Evolutionary conservation across 1,284 basidiomycete genomes (phyloP).

Genomic region (Ganoderma sinense): DNA sequence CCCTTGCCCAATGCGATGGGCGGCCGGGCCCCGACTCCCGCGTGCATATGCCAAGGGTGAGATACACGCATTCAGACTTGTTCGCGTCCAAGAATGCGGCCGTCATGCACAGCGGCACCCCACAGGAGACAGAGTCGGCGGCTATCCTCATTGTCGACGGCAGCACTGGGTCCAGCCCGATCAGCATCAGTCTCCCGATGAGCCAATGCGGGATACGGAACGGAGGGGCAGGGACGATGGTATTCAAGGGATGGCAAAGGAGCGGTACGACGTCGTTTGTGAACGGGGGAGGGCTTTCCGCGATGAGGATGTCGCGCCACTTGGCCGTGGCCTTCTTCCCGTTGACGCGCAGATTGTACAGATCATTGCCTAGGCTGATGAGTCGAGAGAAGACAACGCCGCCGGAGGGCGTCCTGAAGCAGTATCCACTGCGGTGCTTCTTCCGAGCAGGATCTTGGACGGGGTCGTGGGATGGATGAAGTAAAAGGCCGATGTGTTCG

Average conservation of each 20-base stretch:
- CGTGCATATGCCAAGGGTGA: conserved; percentile 1
- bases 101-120: not conserved
- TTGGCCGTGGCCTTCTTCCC: conserved; percentile 6
- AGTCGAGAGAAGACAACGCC: not conserved
- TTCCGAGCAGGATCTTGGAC: not conserved
- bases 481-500: conserved; percentile 8
- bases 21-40: not conserved
- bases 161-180: not conserved
- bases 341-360: conserved; percentile 6
- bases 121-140: not conserved
- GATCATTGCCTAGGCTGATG: conserved; percentile 7
- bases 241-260: not conserved
- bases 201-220: conserved; percentile 7
- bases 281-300: not conserved
- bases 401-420: not conserved
- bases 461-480: not conserved
- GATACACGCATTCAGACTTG: not conserved
- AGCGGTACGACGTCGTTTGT: not conserved
- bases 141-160: not conserved
- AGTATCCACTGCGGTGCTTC: not conserved
- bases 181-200: not conserved
- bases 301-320: conserved; percentile 16
- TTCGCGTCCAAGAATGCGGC: not conserved
- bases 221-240: not conserved
- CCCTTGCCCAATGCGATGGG: conserved; percentile 1